Evolutionary conservation across 495 filamentous ascomycete species (phyloP).

Genomic region (Gamarada debralockiae): DNA sequence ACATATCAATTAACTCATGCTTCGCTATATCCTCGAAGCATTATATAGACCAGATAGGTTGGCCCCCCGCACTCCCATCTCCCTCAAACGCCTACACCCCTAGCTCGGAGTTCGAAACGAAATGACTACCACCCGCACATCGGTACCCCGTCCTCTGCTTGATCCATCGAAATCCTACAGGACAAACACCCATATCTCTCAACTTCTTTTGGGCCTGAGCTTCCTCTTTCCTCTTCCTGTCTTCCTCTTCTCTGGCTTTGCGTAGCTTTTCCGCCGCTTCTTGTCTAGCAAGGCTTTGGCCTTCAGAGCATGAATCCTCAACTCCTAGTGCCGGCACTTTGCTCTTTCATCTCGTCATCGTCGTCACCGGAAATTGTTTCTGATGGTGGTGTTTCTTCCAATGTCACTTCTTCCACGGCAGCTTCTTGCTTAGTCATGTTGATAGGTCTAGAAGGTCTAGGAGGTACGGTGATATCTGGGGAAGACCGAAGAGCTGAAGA

Average conservation of each 20-base stretch:
- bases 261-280: conserved; percentile 23
- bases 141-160: conserved; percentile 46
- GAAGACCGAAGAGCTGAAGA: too few relatives aligned
- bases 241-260: conserved; percentile 32
- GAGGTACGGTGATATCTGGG: too few relatives aligned
- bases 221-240: conserved; percentile 29
- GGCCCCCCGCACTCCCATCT: too few relatives aligned
- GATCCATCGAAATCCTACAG: conserved; percentile 51
- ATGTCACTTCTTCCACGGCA: conserved; percentile 15
- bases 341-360: too few relatives aligned
- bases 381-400: conserved; percentile 23
- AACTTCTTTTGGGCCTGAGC: conserved; percentile 41
- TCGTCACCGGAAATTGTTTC: conserved; percentile 17
- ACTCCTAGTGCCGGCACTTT: too few relatives aligned
- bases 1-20: too few relatives aligned
- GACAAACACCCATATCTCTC: conserved; percentile 45
- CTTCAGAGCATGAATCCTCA: not conserved
- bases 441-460: too few relatives aligned
- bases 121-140: conserved; percentile 52
- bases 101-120: conserved; percentile 32
- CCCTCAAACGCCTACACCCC: too few relatives aligned
- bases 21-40: too few relatives aligned
- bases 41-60: too few relatives aligned
- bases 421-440: too few relatives aligned
- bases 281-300: too few relatives aligned